Conservation (phyloP, 2,329 filamentous ascomycete genomes). For the Microthyrium microscopicum region DNA sequence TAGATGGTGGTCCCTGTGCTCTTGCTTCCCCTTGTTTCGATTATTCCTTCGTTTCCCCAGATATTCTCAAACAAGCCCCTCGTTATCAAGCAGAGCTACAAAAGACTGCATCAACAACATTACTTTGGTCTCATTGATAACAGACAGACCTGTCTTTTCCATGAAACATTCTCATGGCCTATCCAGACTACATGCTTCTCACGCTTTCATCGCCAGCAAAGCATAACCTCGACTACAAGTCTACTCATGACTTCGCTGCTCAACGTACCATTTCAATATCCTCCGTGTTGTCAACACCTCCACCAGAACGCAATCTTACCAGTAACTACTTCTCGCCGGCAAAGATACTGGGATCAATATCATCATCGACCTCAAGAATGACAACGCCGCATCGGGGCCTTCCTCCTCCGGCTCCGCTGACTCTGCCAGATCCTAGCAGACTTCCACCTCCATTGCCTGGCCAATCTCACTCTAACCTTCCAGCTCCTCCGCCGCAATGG, state of each 20-base stretch:
- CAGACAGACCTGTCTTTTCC: too few relatives aligned
- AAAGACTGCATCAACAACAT: too few relatives aligned
- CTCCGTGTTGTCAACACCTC: too few relatives aligned
- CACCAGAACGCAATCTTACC: constrained; percentile 27
- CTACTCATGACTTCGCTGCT: constrained; percentile 6
- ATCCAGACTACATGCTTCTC: constrained; percentile 6
- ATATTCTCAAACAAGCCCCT: too few relatives aligned
- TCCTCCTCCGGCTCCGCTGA: constrained; percentile 36
- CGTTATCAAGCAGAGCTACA: too few relatives aligned
- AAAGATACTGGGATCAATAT: too few relatives aligned
- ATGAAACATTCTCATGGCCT: constrained; percentile 1
- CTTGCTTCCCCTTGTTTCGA: too few relatives aligned
- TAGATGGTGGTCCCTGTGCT: too few relatives aligned
- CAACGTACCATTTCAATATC: constrained; percentile 16
- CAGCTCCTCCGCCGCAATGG: constrained; percentile 29
- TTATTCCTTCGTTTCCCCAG: too few relatives aligned
- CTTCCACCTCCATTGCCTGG: constrained; percentile 19
- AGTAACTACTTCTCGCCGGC: constrained; percentile 32
- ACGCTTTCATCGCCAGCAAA: constrained; percentile 7
- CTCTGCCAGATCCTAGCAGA: constrained; percentile 30
- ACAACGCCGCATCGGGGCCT: constrained; percentile 35
- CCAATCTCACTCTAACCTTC: constrained; percentile 22
- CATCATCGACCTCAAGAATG: constrained; percentile 22
- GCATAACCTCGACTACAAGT: constrained; percentile 6
- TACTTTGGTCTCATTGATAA: too few relatives aligned